phyloP scores from a whole-genome alignment of 768 basidiomycete genomes.

The Dacryopinax spathularia region DNA sequence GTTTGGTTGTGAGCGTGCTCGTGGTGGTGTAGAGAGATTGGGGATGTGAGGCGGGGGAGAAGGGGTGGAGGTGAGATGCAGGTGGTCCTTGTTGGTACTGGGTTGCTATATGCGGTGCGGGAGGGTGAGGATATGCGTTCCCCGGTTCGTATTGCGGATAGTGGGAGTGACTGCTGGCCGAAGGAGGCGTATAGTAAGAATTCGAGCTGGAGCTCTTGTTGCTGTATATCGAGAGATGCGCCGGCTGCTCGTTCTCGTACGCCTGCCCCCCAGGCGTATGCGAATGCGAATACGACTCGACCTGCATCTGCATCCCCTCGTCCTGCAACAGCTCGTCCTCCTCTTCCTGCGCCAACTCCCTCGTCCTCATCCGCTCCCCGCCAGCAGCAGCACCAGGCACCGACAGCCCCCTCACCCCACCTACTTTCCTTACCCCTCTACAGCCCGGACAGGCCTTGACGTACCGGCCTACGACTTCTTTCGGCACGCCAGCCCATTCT shows the following conservation, averaged over 20 bases:
- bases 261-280: background rate
- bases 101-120: background rate
- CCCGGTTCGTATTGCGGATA: too few relatives aligned
- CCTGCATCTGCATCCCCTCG: background rate
- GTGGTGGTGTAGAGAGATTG: too few relatives aligned
- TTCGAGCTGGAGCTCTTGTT: too few relatives aligned
- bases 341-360: background rate
- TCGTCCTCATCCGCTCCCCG: background rate
- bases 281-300: background rate
- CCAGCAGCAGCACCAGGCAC: background rate
- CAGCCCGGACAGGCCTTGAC: background rate
- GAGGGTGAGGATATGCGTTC: too few relatives aligned
- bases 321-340: background rate
- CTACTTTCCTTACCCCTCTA: background rate
- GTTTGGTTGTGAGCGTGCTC: background rate
- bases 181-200: background rate
- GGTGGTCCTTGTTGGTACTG: background rate
- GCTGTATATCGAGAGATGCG: too few relatives aligned
- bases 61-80: background rate
- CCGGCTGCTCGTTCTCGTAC: background rate
- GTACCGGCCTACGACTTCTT: background rate
- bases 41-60: too few relatives aligned
- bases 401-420: background rate
- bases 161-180: too few relatives aligned
- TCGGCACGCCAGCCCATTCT: background rate